Base-by-base conservation (phyloP, 805 yeast species). In the Monosporozyma siamensis region DNA sequence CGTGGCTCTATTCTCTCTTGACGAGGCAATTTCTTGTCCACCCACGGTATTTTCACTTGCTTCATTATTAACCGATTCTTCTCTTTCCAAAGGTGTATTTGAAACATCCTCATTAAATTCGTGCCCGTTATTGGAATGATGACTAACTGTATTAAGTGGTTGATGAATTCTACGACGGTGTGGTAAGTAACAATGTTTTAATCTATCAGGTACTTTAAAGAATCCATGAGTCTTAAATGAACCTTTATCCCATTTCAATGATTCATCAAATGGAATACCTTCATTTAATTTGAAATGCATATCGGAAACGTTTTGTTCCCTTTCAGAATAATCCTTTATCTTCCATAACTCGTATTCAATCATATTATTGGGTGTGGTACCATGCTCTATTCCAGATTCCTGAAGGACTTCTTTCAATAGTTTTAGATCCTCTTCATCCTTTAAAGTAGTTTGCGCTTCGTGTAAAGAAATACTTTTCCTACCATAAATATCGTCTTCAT, bases 1-100 rank as follows among this genome's bases (percentile, higher is more conserved):
- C 51, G 81, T 80, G 12, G 92, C 95, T 56, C 96, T 75, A 57
- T 83, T 87, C 42, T 80, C 82, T 56, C 95, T 78, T 3, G 95
- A 85, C 46, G 88, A 82, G 47, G 81, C 81, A 8, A 72, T 58
- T 43, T 66, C 70, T 51, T 48, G 50, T 3, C 45, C 45, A 3
- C 26, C 15, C n/a, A n/a, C n/a, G 3, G 44, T 35, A 14, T 25
- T 25, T 14, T 30, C 30, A 25, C 34, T 47, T 9, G 35, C 36
- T 3, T 58, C 63, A 4, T 48, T 34, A 11, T 47, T 46, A 12
- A 43, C 48, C 1, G 56, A 45, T 12, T 53, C 58, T 34, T 52
- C 55, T 20, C 50, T 43, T n/a, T 23, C 46, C 12, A 44, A 20
- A 4, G 52, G 48, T 21, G 50, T 40, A 17, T 75, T 80, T 24